Percentiles rank a stretch among this genome's conserved stretches.
phyloP scores from a whole-genome alignment of 2,329 filamentous ascomycete genomes.

The Microdochium bolleyi region DNA sequence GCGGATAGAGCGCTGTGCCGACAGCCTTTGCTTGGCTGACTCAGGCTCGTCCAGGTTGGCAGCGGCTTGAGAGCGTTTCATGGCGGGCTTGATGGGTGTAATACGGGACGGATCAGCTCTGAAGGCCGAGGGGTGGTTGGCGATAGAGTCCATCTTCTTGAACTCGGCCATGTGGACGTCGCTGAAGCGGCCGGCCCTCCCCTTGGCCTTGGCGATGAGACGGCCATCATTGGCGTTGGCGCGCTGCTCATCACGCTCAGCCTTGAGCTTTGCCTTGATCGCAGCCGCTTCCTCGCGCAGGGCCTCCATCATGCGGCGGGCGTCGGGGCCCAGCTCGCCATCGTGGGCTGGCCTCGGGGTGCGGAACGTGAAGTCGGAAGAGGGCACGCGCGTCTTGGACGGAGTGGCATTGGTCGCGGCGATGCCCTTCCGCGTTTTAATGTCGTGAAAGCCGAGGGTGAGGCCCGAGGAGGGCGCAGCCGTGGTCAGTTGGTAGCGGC shows the following conservation, averaged over 20 bases:
- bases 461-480: constrained; percentile 73
- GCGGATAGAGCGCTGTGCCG: not conserved
- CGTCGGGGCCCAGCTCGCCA: constrained; percentile 51
- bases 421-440: constrained; percentile 48
- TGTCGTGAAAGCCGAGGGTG: constrained; percentile 73
- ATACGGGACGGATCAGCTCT: constrained; percentile 47
- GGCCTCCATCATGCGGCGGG: constrained; percentile 54
- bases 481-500: constrained; percentile 68
- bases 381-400: constrained; percentile 46
- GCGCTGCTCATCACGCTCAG: constrained; percentile 49
- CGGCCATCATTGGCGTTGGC: constrained; percentile 41
- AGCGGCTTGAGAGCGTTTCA: constrained; percentile 38
- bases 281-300: constrained; percentile 64
- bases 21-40: constrained; percentile 30
- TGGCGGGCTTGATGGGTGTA: constrained; percentile 38
- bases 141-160: constrained; percentile 97
- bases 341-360: constrained; percentile 43
- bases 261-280: constrained; percentile 61
- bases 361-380: constrained; percentile 59
- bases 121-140: constrained; percentile 73
- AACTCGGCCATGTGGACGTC: constrained; percentile 82
- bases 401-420: constrained; percentile 51
- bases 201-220: constrained; percentile 73
- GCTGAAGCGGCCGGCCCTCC: constrained; percentile 72
- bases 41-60: constrained; percentile 57